phyloP scores from a whole-genome alignment of 306 rosid genomes.

The Luffa acutangula region DNA sequence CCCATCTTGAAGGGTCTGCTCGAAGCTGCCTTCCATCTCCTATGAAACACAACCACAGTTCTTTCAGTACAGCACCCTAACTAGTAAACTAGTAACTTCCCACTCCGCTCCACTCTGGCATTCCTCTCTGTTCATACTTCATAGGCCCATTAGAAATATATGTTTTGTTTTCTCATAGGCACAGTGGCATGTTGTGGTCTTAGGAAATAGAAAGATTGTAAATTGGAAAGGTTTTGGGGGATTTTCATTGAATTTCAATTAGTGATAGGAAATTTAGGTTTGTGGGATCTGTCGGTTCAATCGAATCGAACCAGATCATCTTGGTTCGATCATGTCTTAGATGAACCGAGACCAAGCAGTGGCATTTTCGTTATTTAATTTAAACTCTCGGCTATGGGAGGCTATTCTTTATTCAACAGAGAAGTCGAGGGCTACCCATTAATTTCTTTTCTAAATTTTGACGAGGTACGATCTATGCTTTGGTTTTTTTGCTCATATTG shows the following conservation, averaged over 20 bases:
- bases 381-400: too few species aligned
- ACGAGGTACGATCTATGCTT: not conserved
- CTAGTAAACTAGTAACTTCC: not conserved
- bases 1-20: slow-evolving; percentile 54
- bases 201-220: not conserved
- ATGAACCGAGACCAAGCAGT: not conserved
- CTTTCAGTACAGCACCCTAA: not conserved
- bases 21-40: slow-evolving; percentile 46
- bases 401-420: too few species aligned
- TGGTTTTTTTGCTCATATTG: not conserved
- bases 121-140: not conserved
- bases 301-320: not conserved
- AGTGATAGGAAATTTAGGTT: not conserved
- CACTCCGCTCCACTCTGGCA: not conserved
- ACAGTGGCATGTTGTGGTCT: not conserved
- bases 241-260: not conserved
- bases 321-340: not conserved
- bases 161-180: not conserved
- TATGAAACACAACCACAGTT: not conserved
- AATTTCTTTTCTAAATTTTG: not conserved
- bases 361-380: not conserved
- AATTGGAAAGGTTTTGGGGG: not conserved
- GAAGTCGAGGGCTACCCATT: not conserved
- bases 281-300: not conserved
- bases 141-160: not conserved